Percentiles rank a stretch among this genome's conserved stretches.
These are phyloP conservation scores for Aspergillus jensenii DNA, from an alignment of 2,329 filamentous ascomycete genomes.

Conservation along the genomic window DNA sequence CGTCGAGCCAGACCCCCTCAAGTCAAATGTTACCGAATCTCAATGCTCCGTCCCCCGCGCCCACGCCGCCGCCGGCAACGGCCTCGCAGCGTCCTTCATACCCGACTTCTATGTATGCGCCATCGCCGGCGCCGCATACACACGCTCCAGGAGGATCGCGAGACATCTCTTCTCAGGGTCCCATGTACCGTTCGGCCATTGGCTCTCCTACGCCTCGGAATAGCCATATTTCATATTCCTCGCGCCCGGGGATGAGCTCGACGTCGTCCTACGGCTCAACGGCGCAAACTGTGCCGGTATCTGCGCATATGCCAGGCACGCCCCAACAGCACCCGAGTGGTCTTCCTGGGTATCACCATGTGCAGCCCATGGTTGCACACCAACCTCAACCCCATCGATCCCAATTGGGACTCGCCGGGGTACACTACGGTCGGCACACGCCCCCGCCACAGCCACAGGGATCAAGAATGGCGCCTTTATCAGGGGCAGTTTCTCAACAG, in stretches of 20 bases:
- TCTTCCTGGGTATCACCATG: conserved; percentile 28
- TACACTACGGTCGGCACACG: conserved; percentile 34
- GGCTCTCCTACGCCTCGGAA: conserved; percentile 34
- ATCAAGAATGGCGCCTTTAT: conserved; percentile 24
- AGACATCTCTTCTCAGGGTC: conserved; percentile 28
- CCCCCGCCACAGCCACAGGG: conserved; percentile 33
- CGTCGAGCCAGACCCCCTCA: conserved; percentile 24
- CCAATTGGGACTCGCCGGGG: conserved; percentile 29
- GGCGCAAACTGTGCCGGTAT: conserved; percentile 23
- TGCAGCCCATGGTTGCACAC: conserved; percentile 40
- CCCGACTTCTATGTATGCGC: conserved; percentile 28
- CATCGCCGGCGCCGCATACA: conserved; percentile 26
- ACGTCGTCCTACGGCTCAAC: conserved; percentile 28
- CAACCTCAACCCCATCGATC: conserved; percentile 35
- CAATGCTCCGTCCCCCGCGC: conserved; percentile 34
- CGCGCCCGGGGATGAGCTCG: conserved; percentile 28
- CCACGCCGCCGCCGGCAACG: conserved; percentile 32
- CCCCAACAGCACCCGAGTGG: conserved; percentile 14
- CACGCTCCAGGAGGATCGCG: conserved; percentile 28
- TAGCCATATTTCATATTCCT: conserved; percentile 28
- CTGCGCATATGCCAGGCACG: conserved; percentile 29
- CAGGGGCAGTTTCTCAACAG: conserved; percentile 25
- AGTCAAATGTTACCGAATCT: conserved; percentile 25
- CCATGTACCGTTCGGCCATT: conserved; percentile 24
- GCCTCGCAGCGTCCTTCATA: conserved; percentile 32